Evolutionary conservation across 352 stramenopile genomes (phyloP).

Genomic region (Globisporangium takayamanum): DNA sequence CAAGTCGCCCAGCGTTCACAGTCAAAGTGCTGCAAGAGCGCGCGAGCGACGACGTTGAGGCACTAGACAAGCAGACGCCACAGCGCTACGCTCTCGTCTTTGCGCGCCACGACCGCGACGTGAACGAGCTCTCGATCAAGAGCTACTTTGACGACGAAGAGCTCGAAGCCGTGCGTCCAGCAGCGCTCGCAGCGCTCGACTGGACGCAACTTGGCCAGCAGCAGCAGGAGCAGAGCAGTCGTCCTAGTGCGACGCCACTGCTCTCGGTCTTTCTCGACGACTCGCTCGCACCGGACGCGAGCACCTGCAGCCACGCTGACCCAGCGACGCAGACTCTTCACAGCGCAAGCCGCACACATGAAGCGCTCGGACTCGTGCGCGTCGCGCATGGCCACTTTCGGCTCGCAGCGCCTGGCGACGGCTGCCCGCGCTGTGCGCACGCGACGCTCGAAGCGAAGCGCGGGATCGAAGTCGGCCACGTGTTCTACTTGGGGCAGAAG

Average conservation of each 20-base stretch:
- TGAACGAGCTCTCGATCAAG: constrained; percentile 70
- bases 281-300: constrained; percentile 24
- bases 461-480: constrained; percentile 86
- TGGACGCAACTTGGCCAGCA: constrained; percentile 5
- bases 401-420: constrained; percentile 54
- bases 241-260: background rate
- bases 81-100: constrained; percentile 43
- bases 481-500: constrained; percentile 87
- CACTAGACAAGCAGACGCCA: background rate
- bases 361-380: constrained; percentile 2
- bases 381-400: constrained; percentile 53
- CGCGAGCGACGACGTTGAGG: constrained; percentile 13
- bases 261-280: constrained; percentile 67
- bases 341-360: background rate
- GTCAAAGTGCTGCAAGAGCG: constrained; percentile 34
- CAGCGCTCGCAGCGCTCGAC: constrained; percentile 13
- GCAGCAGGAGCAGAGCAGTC: background rate
- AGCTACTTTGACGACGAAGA: constrained; percentile 58
- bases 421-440: constrained; percentile 45
- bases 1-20: constrained; percentile 16
- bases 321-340: background rate
- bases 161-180: constrained; percentile 28
- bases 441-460: constrained; percentile 57
- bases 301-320: background rate
- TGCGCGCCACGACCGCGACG: constrained; percentile 45